Conservation (phyloP, 169 alveolate species). For the Plasmodium berghei region DNA sequence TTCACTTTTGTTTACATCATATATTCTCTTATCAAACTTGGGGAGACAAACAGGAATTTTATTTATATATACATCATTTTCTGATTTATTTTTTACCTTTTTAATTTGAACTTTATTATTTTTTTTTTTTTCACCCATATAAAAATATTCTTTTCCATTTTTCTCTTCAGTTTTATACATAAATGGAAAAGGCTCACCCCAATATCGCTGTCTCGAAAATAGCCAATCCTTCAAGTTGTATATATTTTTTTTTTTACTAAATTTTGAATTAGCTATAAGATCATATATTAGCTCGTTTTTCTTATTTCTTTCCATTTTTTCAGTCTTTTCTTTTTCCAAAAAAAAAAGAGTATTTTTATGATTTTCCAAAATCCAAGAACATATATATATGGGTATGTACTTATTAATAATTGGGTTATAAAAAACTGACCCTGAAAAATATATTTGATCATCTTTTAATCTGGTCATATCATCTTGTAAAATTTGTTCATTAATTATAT, state of each 20-base stretch:
- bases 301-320: constrained; percentile 5
- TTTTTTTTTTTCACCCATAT: background rate
- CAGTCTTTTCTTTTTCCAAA: constrained; percentile 24
- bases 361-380: constrained; percentile 70
- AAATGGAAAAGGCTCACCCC: constrained; percentile 97
- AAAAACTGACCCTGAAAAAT: constrained; percentile 63
- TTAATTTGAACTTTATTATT: constrained; percentile 10
- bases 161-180: constrained; percentile 51
- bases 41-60: constrained; percentile 76
- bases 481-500: constrained; percentile 1
- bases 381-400: constrained; percentile 75
- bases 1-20: constrained; percentile 9
- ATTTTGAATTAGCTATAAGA: constrained; percentile 19
- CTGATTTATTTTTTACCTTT: constrained; percentile 72
- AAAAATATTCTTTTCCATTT: constrained; percentile 65
- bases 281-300: constrained; percentile 6
- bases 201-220: constrained; percentile 92
- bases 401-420: constrained; percentile 74
- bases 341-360: constrained; percentile 3
- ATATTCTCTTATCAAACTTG: constrained; percentile 41
- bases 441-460: constrained; percentile 35
- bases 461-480: constrained; percentile 19
- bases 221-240: constrained; percentile 92
- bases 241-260: constrained; percentile 49
- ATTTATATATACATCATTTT: constrained; percentile 17